Percentiles rank a stretch among this genome's conserved stretches.
These are phyloP conservation scores for Megacollybia marginata DNA, from an alignment of 768 basidiomycete genomes.

Conservation along the genomic window DNA sequence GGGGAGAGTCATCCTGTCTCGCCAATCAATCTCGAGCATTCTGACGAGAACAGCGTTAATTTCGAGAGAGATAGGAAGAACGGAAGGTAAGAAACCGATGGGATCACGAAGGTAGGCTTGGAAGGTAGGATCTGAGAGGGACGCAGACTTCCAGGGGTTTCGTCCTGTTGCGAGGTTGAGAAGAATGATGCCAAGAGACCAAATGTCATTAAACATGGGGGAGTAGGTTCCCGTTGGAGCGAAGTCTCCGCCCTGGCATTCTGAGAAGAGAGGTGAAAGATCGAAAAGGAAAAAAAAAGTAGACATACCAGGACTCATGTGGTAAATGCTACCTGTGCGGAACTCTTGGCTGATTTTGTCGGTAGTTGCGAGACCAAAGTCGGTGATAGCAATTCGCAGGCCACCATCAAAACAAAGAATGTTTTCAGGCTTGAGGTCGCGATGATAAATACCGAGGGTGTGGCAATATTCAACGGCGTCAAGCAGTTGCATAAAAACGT, in stretches of 20 bases:
- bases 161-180: constrained; percentile 92
- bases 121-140: constrained; percentile 78
- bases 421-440: constrained; percentile 97
- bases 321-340: constrained; percentile 95
- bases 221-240: constrained; percentile 66
- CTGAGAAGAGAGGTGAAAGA: constrained; percentile 31
- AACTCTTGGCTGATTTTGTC: constrained; percentile 83
- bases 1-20: constrained; percentile 38
- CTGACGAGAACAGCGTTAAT: constrained; percentile 69
- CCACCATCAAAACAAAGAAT: constrained; percentile 82
- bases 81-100: constrained; percentile 70
- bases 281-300: constrained; percentile 6
- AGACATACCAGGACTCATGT: constrained; percentile 86
- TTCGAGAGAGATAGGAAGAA: constrained; percentile 73
- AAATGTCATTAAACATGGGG: constrained; percentile 86
- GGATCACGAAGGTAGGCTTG: constrained; percentile 79
- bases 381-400: constrained; percentile 75
- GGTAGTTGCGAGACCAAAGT: constrained; percentile 92
- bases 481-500: constrained; percentile 88
- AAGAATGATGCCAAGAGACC: constrained; percentile 94
- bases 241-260: constrained; percentile 79
- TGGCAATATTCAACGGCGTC: constrained; percentile 95
- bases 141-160: constrained; percentile 94
- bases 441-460: constrained; percentile 86
- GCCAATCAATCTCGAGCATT: constrained; percentile 69